Evolutionary conservation across 2,329 filamentous ascomycete genomes (phyloP).

Genomic region (Penicillium sp.): DNA sequence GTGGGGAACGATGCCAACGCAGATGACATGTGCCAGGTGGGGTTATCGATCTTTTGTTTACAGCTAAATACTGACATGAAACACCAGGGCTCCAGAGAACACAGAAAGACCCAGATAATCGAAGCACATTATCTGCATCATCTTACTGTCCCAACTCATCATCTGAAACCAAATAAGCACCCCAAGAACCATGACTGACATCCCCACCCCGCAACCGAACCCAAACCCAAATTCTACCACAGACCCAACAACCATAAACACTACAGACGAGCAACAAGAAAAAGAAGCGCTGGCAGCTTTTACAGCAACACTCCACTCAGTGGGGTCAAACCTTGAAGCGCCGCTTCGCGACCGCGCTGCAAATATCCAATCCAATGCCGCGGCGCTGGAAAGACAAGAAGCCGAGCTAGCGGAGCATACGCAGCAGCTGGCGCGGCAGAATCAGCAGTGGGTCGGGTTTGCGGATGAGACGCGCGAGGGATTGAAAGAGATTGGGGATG

Average conservation of each 20-base stretch:
- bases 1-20: neutral
- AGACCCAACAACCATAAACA: neutral
- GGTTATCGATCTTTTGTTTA: neutral
- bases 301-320: conserved; percentile 44
- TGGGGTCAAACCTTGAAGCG: conserved; percentile 51
- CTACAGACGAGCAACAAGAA: conserved; percentile 32
- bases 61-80: neutral
- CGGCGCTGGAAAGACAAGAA: conserved; percentile 57
- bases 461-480: conserved; percentile 55
- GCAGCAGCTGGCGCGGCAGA: conserved; percentile 52
- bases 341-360: conserved; percentile 55
- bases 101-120: neutral
- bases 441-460: conserved; percentile 54
- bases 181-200: neutral
- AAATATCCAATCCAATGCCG: conserved; percentile 57
- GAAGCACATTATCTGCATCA: neutral
- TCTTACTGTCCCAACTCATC: neutral
- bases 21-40: neutral
- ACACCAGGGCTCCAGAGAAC: neutral
- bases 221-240: conserved; percentile 10
- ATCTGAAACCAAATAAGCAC: neutral
- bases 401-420: conserved; percentile 52
- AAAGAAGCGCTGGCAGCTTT: conserved; percentile 47
- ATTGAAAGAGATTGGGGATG: conserved; percentile 62
- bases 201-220: neutral